phyloP scores from a whole-genome alignment of 2,329 filamentous ascomycete species.

The Claviceps sp. region DNA sequence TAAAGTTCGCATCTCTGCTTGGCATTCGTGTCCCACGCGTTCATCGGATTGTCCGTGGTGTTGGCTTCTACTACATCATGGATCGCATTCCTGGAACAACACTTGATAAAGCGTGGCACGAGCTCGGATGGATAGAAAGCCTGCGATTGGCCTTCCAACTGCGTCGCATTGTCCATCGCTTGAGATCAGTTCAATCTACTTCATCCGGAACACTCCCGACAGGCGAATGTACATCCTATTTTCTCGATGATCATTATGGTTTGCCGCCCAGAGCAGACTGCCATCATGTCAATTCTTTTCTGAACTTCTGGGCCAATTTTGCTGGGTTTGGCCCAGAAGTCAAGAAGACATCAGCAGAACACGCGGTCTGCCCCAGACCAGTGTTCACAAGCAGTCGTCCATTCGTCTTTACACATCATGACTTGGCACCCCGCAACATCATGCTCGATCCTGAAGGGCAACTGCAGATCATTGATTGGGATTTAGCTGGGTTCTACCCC shows the following conservation, averaged over 20 bases:
- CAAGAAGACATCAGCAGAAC: background rate
- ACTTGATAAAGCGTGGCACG: background rate
- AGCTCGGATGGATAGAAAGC: background rate
- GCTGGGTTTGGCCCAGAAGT: background rate
- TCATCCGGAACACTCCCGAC: background rate
- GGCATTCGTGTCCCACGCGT: background rate
- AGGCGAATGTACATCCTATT: background rate
- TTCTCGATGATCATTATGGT: background rate
- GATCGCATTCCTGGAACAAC: background rate
- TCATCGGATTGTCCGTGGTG: background rate
- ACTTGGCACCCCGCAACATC: background rate
- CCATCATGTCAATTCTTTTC: background rate
- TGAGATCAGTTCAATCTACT: background rate
- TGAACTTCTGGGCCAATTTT: background rate
- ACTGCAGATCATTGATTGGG: background rate
- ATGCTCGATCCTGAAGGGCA: background rate
- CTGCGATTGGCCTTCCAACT: background rate
- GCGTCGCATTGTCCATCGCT: background rate
- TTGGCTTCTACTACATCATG: background rate
- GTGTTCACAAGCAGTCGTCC: background rate
- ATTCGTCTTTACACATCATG: background rate
- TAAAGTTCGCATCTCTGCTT: background rate
- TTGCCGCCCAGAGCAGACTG: background rate
- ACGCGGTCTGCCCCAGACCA: background rate
- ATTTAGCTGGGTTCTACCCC: background rate